Evolutionary conservation across 805 yeast genomes (phyloP), one percentile per base, ranked within the genome.

Genomic region (Isabelozyma gotoi): DNA sequence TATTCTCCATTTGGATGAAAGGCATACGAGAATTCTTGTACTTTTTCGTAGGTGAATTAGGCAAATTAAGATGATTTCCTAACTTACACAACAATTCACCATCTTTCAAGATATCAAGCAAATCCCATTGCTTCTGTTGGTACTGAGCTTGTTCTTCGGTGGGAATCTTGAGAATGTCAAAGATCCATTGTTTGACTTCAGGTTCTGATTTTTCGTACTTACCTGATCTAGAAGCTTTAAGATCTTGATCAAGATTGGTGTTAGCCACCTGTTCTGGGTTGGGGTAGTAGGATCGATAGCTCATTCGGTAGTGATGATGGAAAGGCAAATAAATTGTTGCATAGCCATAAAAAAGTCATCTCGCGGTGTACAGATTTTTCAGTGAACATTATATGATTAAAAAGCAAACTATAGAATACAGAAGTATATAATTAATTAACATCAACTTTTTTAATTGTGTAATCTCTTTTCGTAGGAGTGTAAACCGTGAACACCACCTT

Each of bases 391-490:
- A 10, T 24, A 10, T 10, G 12, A 24, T 10, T n/a, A 24, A 24
- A 20, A 24, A 24, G 12, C 29, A 10, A 24, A 24, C 8, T 24
- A 24, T 3, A 24, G 2, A 10, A 24, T 24, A 24, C 29, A 24
- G n/a, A n/a, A n/a, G n/a, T n/a, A n/a, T n/a, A n/a, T n/a, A n/a
- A n/a, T n/a, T n/a, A n/a, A n/a, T n/a, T n/a, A n/a, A n/a, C 7
- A 21, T 21, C 17, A 36, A 11, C 16, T 18, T 17, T 16, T 31
- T 62, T 80, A 89, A 65, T 88, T 89, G 80, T 90, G 96, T 66
- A 94, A 78, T 74, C 96, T 89, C 82, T 94, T 94, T 76, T 94
- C 99, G 68, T 88, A 94, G 46, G 97, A 91, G 79, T 89, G 89
- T 72, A 94, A 81, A 64, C 96, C 91, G 73, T 89, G 87, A 50